Evolutionary conservation across 495 filamentous ascomycete genomes (phyloP).

Genomic region (Podospora sp.): DNA sequence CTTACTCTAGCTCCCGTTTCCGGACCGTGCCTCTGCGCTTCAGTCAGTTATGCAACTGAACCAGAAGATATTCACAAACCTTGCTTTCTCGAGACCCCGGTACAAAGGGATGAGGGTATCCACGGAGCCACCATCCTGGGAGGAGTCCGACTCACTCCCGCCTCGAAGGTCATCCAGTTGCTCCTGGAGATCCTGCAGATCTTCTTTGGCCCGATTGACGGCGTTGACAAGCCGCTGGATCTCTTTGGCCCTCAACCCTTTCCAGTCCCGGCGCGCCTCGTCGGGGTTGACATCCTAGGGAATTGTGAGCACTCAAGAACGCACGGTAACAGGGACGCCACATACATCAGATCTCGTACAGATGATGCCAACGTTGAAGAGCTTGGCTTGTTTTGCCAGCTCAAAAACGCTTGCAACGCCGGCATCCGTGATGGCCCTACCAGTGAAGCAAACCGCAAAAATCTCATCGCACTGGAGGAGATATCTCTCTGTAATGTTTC

Average conservation of each 20-base stretch:
- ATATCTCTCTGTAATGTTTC: conserved; percentile 43
- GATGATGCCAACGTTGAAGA: conserved; percentile 44
- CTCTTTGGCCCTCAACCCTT: conserved; percentile 13
- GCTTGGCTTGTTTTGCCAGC: conserved; percentile 33
- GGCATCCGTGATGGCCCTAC: conserved; percentile 37
- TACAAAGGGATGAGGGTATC: not conserved
- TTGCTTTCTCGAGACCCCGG: not conserved
- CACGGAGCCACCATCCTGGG: not conserved
- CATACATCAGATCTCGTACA: conserved; percentile 46
- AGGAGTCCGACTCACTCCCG: not conserved
- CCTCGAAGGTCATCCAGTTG: not conserved
- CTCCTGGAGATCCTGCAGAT: not conserved
- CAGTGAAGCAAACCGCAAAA: conserved; percentile 38
- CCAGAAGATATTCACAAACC: not conserved
- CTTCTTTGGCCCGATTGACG: not conserved
- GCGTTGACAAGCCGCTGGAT: conserved; percentile 17
- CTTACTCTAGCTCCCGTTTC: conserved; percentile 16
- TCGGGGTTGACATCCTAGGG: conserved; percentile 27
- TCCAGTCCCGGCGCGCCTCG: conserved; percentile 35
- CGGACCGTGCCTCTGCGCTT: not conserved
- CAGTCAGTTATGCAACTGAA: not conserved
- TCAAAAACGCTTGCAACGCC: conserved; percentile 39
- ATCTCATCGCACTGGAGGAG: conserved; percentile 43
- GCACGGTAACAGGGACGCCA: not conserved
- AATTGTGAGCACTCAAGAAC: not conserved